Base-by-base conservation (phyloP, 768 basidiomycete species). In the Pilatotrama ljubarskyi region DNA sequence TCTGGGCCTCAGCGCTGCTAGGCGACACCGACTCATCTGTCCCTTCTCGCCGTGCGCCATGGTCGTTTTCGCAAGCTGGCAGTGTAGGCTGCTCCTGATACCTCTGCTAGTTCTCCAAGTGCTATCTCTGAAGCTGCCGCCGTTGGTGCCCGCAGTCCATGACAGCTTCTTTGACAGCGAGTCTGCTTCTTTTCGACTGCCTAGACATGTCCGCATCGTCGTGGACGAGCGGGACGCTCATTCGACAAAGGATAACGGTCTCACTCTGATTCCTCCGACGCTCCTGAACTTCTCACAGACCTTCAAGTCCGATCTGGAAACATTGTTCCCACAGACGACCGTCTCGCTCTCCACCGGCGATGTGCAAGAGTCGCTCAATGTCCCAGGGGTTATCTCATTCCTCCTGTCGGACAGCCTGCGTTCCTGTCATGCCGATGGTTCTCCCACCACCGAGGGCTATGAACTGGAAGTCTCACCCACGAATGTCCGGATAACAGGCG, bases 221-320 rank as follows among this genome's bases (percentile, higher is more conserved):
- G 63, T 63, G 15, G 59, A 69, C 48, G 42, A 54, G 35, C 55
- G 51, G 10, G 52, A 54, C 55, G 65, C 64, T 18, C 46, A 56
- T 15, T 52, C 55, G 6, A 57, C 61, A 20, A 32, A 43, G 15
- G 62, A 66, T 54, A 53, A 59, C 43, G 65, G 63, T n/a, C 42
- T 69, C 9, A 66, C 66, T 6, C 59, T 71, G 15, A 67, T 71
- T 24, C 67, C 70, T 13, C 68, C 70, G 17, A 64, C 68, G 0
- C 56, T 69, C 38, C 36, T 59, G 10, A 43, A 50, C 1, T 71
- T 69, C 46, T 64, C 67, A 0, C 53, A 64, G 25, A 68, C 63
- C 14, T 69, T 71, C 60, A 64, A 65, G 24, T 25, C 64, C 3
- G 70, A 71, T 50, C 11, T 71, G 51, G 49, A 65, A 41, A 41